Evolutionary conservation across 768 basidiomycete species (phyloP).

Genomic region (Lentinula lateritia): DNA sequence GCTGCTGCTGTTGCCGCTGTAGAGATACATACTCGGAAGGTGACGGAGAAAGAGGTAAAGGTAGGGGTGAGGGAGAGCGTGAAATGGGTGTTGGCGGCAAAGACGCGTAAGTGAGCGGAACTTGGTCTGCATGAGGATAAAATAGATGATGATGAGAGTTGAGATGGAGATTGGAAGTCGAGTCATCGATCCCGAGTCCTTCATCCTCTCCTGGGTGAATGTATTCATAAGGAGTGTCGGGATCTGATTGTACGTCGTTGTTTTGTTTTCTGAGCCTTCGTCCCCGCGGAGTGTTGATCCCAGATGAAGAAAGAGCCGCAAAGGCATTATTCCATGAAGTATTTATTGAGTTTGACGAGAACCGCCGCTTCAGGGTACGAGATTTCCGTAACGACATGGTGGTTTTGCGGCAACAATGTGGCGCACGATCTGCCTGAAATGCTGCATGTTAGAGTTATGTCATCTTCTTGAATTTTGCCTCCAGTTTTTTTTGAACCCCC

Average conservation of each 20-base stretch:
- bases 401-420: background rate
- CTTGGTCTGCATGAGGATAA: background rate
- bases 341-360: background rate
- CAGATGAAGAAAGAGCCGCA: slow-evolving; percentile 1
- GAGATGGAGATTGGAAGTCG: background rate
- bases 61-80: slow-evolving; percentile 7
- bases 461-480: too few species aligned
- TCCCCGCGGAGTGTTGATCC: background rate
- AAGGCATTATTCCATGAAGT: slow-evolving; percentile 2
- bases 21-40: slow-evolving; percentile 8
- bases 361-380: background rate
- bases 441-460: too few species aligned
- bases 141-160: background rate
- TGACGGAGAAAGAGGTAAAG: slow-evolving; percentile 9
- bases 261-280: background rate
- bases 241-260: background rate
- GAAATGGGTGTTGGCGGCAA: slow-evolving; percentile 10
- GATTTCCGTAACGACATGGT: background rate
- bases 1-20: slow-evolving; percentile 12
- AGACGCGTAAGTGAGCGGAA: slow-evolving; percentile 8
- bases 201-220: background rate
- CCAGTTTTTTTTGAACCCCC: too few species aligned
- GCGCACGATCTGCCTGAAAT: background rate
- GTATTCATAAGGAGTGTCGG: background rate
- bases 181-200: background rate